phyloP scores from a whole-genome alignment of 208 protist species.

The Acanthamoeba culbertsoni region DNA sequence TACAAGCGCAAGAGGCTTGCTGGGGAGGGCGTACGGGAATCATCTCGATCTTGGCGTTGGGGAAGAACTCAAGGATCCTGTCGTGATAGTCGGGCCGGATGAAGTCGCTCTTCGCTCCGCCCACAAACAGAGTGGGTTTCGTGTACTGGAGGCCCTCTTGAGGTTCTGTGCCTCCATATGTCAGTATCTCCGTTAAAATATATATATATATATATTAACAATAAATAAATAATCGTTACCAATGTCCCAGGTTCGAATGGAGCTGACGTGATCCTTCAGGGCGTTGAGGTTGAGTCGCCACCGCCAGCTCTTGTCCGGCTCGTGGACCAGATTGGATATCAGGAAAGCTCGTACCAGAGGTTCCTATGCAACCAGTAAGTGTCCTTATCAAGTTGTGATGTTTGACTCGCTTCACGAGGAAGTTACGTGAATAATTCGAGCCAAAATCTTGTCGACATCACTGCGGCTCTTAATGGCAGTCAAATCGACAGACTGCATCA shows the following conservation, averaged over 20 bases:
- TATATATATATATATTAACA: too few species aligned
- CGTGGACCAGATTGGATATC: slow-evolving; percentile 45
- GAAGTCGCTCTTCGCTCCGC: slow-evolving; percentile 31
- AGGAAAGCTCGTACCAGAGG: slow-evolving; percentile 30
- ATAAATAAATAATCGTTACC: background rate
- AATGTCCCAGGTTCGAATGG: slow-evolving; percentile 10
- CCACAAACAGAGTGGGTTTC: slow-evolving; percentile 32
- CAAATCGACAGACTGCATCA: slow-evolving; percentile 36
- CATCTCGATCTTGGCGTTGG: slow-evolving; percentile 53
- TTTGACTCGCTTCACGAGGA: background rate
- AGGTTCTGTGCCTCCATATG: background rate
- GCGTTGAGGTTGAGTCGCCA: slow-evolving; percentile 50
- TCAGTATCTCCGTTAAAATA: too few species aligned
- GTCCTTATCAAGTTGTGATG: background rate
- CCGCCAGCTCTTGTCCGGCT: background rate
- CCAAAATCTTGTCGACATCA: slow-evolving; percentile 14
- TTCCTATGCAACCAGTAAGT: background rate
- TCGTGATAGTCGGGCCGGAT: background rate
- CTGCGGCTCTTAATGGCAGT: background rate
- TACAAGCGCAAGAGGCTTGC: background rate
- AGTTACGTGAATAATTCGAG: background rate
- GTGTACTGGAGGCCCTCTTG: slow-evolving; percentile 2
- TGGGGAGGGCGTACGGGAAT: background rate
- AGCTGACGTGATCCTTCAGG: background rate
- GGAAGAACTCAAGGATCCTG: background rate